A percentile compares a stretch with the other conserved stretches of the same genome.
These are phyloP conservation scores for Fusarium tjaetaba DNA, from an alignment of 2,329 filamentous ascomycete genomes.

Conservation along the genomic window DNA sequence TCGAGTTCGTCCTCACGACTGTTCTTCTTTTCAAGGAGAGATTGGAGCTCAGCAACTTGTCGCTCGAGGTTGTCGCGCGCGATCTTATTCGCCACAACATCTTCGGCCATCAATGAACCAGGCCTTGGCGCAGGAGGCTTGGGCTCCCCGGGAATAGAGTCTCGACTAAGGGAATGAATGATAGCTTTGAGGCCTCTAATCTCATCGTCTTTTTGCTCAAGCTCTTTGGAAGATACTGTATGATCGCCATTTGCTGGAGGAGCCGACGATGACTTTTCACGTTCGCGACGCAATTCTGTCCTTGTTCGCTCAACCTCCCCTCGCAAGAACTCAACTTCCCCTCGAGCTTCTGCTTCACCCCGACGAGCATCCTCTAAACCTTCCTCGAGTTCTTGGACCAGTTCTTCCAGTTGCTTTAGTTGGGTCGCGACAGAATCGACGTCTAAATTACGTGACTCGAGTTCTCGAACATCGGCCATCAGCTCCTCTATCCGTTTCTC, in stretches of 20 bases:
- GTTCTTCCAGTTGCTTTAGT: constrained; percentile 92
- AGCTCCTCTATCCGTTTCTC: constrained; percentile 91
- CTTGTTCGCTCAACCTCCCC: constrained; percentile 94
- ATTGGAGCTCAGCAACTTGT: constrained; percentile 81
- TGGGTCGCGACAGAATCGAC: constrained; percentile 91
- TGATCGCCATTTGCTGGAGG: constrained; percentile 51
- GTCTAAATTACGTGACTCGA: constrained; percentile 85
- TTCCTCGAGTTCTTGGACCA: constrained; percentile 96
- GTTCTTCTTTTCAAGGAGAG: constrained; percentile 76
- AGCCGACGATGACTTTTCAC: constrained; percentile 74
- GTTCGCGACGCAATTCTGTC: constrained; percentile 86
- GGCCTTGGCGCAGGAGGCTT: constrained; percentile 43
- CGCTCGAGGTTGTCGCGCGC: constrained; percentile 75
- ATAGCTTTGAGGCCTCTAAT: constrained; percentile 97
- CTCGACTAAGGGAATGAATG: constrained; percentile 92
- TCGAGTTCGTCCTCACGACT: constrained; percentile 86
- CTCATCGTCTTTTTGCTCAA: constrained; percentile 96
- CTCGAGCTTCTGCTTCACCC: constrained; percentile 93
- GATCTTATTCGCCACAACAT: constrained; percentile 47
- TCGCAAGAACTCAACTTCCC: constrained; percentile 93
- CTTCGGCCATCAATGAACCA: constrained; percentile 50
- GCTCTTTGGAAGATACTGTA: constrained; percentile 71
- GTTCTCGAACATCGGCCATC: constrained; percentile 82
- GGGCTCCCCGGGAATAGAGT: constrained; percentile 63
- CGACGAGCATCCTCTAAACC: constrained; percentile 93